Percentiles rank a stretch among this genome's conserved stretches.
phyloP scores from a whole-genome alignment of 2,329 filamentous ascomycete species.

The Aureobasidium sp. region DNA sequence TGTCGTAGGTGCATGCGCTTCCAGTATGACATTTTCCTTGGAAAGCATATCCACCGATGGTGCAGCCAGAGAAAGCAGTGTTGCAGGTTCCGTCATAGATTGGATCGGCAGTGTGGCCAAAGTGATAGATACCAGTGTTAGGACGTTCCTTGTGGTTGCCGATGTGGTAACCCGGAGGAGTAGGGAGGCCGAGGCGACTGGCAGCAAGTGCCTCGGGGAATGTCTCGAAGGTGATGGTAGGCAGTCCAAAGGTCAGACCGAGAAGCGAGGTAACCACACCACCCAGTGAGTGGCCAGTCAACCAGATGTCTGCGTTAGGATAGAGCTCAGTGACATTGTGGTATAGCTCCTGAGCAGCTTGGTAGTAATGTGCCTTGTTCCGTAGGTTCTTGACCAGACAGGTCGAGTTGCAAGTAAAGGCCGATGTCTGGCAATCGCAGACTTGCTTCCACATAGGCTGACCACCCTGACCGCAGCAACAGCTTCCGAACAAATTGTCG shows the following conservation, averaged over 20 bases:
- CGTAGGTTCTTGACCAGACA: conserved; percentile 69
- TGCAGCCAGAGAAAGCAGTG: conserved; percentile 78
- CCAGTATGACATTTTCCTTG: conserved; percentile 90
- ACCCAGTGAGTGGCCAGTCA: conserved; percentile 86
- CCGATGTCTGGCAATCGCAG: conserved; percentile 81
- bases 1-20: conserved; percentile 82
- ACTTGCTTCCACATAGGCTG: conserved; percentile 85
- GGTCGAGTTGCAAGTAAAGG: conserved; percentile 86
- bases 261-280: conserved; percentile 83
- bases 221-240: conserved; percentile 87
- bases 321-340: conserved; percentile 87
- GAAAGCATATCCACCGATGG: conserved; percentile 85
- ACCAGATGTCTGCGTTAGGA: conserved; percentile 75
- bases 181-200: conserved; percentile 72
- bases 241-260: conserved; percentile 82
- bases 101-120: conserved; percentile 92
- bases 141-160: conserved; percentile 60
- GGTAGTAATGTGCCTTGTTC: conserved; percentile 86
- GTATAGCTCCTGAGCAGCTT: conserved; percentile 79
- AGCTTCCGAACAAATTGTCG: conserved; percentile 96
- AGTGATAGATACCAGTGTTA: conserved; percentile 75
- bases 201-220: conserved; percentile 86
- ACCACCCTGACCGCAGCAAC: conserved; percentile 90
- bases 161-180: conserved; percentile 69
- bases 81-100: conserved; percentile 93